A percentile compares a stretch with the other conserved stretches of the same genome.
Conservation (phyloP, 352 stramenopile species). For the Aphanomyces cochlioides region DNA sequence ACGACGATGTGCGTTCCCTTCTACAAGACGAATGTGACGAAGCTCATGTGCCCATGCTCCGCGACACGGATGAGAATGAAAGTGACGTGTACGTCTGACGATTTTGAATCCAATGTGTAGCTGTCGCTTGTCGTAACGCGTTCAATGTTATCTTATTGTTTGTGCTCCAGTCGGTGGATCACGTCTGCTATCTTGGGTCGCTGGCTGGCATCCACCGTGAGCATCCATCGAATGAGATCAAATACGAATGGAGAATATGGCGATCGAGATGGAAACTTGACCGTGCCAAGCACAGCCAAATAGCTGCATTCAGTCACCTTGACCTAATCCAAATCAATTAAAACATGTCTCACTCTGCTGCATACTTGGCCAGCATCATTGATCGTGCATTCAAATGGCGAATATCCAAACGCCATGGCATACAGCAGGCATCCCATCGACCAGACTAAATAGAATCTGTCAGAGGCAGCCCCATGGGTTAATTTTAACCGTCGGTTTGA, state of each 20-base stretch:
- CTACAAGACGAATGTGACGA: too few relatives aligned
- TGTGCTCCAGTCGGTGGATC: slow-evolving; percentile 54
- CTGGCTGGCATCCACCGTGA: slow-evolving; percentile 48
- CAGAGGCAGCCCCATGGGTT: background rate
- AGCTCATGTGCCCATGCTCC: too few relatives aligned
- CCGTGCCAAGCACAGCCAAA: slow-evolving; percentile 73
- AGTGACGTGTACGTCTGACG: too few relatives aligned
- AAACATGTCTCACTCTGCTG: background rate
- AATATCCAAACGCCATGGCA: slow-evolving; percentile 86
- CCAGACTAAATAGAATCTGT: slow-evolving; percentile 54
- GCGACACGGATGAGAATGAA: too few relatives aligned
- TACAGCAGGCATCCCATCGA: slow-evolving; percentile 86
- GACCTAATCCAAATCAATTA: background rate
- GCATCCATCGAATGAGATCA: slow-evolving; percentile 74
- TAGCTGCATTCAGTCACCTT: slow-evolving; percentile 80
- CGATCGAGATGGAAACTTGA: slow-evolving; percentile 68
- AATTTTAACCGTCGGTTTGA: slow-evolving; percentile 55
- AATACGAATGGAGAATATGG: slow-evolving; percentile 54
- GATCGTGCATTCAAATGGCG: slow-evolving; percentile 86
- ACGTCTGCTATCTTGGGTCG: slow-evolving; percentile 64
- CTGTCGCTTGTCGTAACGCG: too few relatives aligned
- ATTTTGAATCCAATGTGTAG: too few relatives aligned
- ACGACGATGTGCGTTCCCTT: too few relatives aligned
- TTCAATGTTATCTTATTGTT: background rate
- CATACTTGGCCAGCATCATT: slow-evolving; percentile 56